Evolutionary conservation across 2,329 filamentous ascomycete genomes (phyloP), one percentile per base, ranked within the genome.

Genomic region (Colletotrichum sp.): DNA sequence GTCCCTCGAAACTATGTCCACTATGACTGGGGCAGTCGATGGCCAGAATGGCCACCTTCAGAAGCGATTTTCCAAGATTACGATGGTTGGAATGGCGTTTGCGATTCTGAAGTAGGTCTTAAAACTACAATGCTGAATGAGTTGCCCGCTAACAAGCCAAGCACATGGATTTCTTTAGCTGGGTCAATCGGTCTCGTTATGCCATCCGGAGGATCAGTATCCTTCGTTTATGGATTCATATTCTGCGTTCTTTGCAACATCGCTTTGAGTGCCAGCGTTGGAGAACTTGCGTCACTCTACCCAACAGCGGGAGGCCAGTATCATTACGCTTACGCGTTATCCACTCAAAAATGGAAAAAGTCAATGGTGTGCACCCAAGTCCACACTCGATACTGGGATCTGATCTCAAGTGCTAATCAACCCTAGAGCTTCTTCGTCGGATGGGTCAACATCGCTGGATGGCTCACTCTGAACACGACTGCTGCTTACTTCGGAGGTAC

Each of bases 301-400:
- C 87, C 86, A 0, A 89, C 87, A 0, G 85, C 87, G 0, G 87
- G 86, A 9, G 87, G 87, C 1, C 87, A 88, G 62, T 88, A 88
- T 79, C 85, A 88, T 66, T 87, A 86, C 30, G 85, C 85, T 4
- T 86, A 85, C 76, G 85, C 85, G 0, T 68, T 88, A 10, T 86
- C 83, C 32, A 83, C 83, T 4, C 81, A 85, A 0, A 79, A 77
- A 21, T 88, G 86, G 85, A 85, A 81, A 66, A 84, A 81, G 39
- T 71, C 81, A 0, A 82, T 85, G 81, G 85, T 86, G 71, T 30
- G 79, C n/a, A 21, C 71, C 30, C 3, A 1, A 10, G 52, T 12
- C 1, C 10, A 15, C 6, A 9, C 13, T 4, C 2, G 3, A 6
- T 3, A 7, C 0, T 16, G 4, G 1, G 6, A 32, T 8, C 52